Percentiles rank a stretch among this genome's conserved stretches.
Evolutionary conservation across 352 stramenopile genomes (phyloP).

Genomic region (Saprolegnia parasitica): DNA sequence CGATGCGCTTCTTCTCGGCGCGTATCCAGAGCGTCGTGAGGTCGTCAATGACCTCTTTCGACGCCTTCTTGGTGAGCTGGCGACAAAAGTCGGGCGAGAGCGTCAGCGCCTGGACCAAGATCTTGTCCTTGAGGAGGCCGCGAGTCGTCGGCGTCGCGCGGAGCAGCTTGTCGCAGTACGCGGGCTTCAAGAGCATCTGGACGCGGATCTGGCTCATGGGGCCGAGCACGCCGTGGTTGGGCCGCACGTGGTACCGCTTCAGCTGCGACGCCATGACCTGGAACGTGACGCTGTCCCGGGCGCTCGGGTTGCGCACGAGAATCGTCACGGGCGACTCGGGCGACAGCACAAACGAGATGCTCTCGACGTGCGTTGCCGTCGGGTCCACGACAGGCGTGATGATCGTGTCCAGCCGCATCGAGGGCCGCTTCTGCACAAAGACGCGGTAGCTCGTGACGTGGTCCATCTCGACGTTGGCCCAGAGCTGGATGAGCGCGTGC

Average conservation of each 20-base stretch:
- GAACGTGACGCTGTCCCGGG: slow-evolving; percentile 3
- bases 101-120: slow-evolving; percentile 78
- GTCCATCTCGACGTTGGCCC: neutral
- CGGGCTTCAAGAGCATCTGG: neutral
- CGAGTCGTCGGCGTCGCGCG: slow-evolving; percentile 61
- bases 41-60: slow-evolving; percentile 84
- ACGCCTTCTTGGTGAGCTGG: slow-evolving; percentile 74
- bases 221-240: slow-evolving; percentile 9
- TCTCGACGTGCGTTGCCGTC: neutral
- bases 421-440: neutral
- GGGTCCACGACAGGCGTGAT: neutral
- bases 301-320: slow-evolving; percentile 4
- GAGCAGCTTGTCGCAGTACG: slow-evolving; percentile 76
- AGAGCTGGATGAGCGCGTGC: neutral
- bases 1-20: slow-evolving; percentile 69
- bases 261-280: slow-evolving; percentile 4
- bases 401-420: neutral
- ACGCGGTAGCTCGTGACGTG: slow-evolving; percentile 5
- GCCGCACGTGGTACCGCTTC: slow-evolving; percentile 1
- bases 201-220: neutral
- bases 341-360: neutral
- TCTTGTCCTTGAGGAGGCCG: slow-evolving; percentile 81
- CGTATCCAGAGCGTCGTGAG: slow-evolving; percentile 80
- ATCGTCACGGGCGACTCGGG: neutral
- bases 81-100: slow-evolving; percentile 80